A percentile compares a stretch with the other conserved stretches of the same genome.
phyloP scores from a whole-genome alignment of 2,329 filamentous ascomycete species.

The Talaromyces sp. region DNA sequence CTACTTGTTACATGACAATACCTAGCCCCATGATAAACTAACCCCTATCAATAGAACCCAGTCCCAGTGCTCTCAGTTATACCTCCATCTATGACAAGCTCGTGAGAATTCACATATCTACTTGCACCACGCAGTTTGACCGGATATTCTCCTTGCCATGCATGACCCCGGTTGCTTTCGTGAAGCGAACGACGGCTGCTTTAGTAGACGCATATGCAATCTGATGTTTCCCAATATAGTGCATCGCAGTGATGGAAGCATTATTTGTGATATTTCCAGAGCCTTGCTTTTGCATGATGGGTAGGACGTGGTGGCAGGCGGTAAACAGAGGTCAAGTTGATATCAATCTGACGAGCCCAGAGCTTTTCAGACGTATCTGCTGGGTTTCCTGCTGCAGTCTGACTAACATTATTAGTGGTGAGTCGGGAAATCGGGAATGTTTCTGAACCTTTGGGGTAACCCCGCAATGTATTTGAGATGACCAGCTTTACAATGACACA shows the following conservation, averaged over 20 bases:
- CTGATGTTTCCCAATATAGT: constrained; percentile 51
- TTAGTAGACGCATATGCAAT: constrained; percentile 52
- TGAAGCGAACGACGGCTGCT: constrained; percentile 48
- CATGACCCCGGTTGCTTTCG: constrained; percentile 46
- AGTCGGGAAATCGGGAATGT: no score
- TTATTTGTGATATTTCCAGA: constrained; percentile 35
- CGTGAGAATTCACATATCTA: constrained; percentile 67
- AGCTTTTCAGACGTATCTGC: constrained; percentile 44
- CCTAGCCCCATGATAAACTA: neutral
- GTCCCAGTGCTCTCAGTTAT: constrained; percentile 23
- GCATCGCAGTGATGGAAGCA: constrained; percentile 42
- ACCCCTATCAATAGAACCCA: neutral
- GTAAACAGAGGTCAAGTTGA: constrained; percentile 39
- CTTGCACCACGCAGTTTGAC: constrained; percentile 56
- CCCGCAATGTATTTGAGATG: no score
- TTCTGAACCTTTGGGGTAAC: no score
- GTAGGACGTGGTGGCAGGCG: constrained; percentile 30
- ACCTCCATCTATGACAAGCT: constrained; percentile 42
- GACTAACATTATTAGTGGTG: constrained; percentile 52
- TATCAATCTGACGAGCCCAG: constrained; percentile 48
- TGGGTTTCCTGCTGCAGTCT: constrained; percentile 49
- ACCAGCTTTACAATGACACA: no score
- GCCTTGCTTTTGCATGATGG: constrained; percentile 30
- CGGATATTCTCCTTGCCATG: constrained; percentile 35
- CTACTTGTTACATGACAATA: neutral